A percentile compares a stretch with the other conserved stretches of the same genome.
phyloP scores from a whole-genome alignment of 495 filamentous ascomycete genomes.

The Hypoxylon lienhwacheense region DNA sequence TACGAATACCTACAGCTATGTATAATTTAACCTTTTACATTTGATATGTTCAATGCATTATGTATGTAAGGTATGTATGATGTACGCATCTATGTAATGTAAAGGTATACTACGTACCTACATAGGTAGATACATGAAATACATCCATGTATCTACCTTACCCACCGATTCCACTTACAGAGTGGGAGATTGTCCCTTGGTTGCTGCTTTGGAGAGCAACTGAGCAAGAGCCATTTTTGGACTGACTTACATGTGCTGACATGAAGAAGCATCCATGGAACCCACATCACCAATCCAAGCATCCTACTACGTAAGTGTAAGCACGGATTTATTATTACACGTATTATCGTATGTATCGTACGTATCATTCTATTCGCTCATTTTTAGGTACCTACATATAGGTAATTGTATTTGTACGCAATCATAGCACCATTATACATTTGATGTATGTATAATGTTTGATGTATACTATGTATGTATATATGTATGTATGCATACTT shows the following conservation, averaged over 20 bases:
- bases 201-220: too few species aligned
- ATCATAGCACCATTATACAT: neutral
- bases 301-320: too few species aligned
- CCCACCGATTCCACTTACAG: constrained; percentile 5
- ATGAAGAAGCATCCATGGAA: too few species aligned
- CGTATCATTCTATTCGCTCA: too few species aligned
- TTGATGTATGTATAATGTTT: neutral
- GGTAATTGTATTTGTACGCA: neutral
- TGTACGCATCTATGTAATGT: neutral
- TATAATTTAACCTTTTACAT: too few species aligned
- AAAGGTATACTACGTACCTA: neutral
- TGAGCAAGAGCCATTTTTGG: constrained; percentile 33
- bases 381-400: neutral
- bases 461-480: neutral
- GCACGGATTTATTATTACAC: too few species aligned
- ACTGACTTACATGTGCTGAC: constrained; percentile 1
- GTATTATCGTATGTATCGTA: too few species aligned
- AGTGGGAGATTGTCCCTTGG: constrained; percentile 12
- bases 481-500: too few species aligned
- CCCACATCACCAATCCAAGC: too few species aligned
- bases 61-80: too few species aligned
- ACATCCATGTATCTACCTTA: constrained; percentile 13
- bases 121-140: neutral
- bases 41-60: too few species aligned
- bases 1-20: too few species aligned